Conservation (phyloP, 2,329 filamentous ascomycete species). For the Sporothrix sp. region DNA sequence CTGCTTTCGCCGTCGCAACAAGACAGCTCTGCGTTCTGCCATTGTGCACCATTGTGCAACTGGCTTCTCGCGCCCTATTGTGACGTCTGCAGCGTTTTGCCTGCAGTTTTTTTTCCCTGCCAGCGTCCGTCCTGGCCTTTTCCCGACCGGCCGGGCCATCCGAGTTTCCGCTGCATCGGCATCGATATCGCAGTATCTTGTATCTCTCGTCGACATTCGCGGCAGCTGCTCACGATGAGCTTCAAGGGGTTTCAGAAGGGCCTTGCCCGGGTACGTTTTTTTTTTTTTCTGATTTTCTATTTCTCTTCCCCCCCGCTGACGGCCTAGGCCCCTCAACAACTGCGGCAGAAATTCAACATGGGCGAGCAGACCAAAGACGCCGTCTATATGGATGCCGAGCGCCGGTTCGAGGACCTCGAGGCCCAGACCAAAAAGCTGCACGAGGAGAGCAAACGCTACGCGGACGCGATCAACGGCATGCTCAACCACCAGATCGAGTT, state of each 20-base stretch:
- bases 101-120: neutral
- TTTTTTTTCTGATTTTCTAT: too few species aligned
- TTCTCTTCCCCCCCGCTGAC: slow-evolving; percentile 9
- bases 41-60: too few species aligned
- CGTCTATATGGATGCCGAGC: slow-evolving; percentile 89
- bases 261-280: slow-evolving; percentile 61
- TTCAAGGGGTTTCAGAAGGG: slow-evolving; percentile 94
- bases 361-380: slow-evolving; percentile 92
- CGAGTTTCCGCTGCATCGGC: neutral
- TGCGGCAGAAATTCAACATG: slow-evolving; percentile 89
- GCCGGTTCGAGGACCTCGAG: slow-evolving; percentile 88
- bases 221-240: slow-evolving; percentile 55
- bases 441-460: slow-evolving; percentile 96
- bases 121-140: neutral
- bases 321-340: slow-evolving; percentile 69
- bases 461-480: slow-evolving; percentile 97
- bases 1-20: neutral
- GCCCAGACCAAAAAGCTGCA: slow-evolving; percentile 93
- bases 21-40: neutral
- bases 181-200: neutral
- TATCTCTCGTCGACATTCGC: neutral
- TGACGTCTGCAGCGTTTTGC: neutral
- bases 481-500: slow-evolving; percentile 96
- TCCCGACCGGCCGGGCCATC: neutral
- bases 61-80: neutral